Conservation (phyloP, 257 asterid species). For the Misopates orontium region DNA sequence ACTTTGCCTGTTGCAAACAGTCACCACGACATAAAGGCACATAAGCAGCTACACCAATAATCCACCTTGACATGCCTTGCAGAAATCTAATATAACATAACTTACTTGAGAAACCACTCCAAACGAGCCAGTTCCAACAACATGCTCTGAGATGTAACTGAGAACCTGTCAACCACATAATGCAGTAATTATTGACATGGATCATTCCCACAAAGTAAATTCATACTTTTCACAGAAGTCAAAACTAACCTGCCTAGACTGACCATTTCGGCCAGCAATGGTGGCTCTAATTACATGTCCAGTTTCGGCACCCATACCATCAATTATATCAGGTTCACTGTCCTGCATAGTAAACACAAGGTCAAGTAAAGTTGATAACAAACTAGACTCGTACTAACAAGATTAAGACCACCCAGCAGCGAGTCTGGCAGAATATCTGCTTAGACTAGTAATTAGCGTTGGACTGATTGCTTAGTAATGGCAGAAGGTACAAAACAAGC, state of each 20-base stretch:
- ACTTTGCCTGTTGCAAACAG: slow-evolving; percentile 70
- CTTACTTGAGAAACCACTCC: slow-evolving; percentile 96
- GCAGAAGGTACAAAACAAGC: slow-evolving; percentile 1
- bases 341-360: slow-evolving; percentile 60
- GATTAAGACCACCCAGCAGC: background rate
- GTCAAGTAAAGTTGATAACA: slow-evolving; percentile 11
- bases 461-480: slow-evolving; percentile 14
- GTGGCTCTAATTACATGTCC: slow-evolving; percentile 90
- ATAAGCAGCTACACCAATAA: slow-evolving; percentile 23
- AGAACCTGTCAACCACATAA: slow-evolving; percentile 61
- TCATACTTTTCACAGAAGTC: slow-evolving; percentile 25
- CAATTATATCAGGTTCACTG: slow-evolving; percentile 87
- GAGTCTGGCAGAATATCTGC: background rate
- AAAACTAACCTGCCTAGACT: slow-evolving; percentile 77
- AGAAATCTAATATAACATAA: slow-evolving; percentile 18
- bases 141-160: slow-evolving; percentile 95
- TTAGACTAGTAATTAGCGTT: slow-evolving; percentile 1
- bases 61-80: slow-evolving; percentile 18
- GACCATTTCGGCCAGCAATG: slow-evolving; percentile 90
- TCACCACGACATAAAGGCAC: slow-evolving; percentile 20
- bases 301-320: slow-evolving; percentile 94
- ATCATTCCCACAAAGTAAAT: slow-evolving; percentile 30
- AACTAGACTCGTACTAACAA: slow-evolving; percentile 14
- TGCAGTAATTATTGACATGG: slow-evolving; percentile 20
- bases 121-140: slow-evolving; percentile 95